Evolutionary conservation across 2,329 filamentous ascomycete genomes (phyloP).

Genomic region (Colletotrichum caudatum): DNA sequence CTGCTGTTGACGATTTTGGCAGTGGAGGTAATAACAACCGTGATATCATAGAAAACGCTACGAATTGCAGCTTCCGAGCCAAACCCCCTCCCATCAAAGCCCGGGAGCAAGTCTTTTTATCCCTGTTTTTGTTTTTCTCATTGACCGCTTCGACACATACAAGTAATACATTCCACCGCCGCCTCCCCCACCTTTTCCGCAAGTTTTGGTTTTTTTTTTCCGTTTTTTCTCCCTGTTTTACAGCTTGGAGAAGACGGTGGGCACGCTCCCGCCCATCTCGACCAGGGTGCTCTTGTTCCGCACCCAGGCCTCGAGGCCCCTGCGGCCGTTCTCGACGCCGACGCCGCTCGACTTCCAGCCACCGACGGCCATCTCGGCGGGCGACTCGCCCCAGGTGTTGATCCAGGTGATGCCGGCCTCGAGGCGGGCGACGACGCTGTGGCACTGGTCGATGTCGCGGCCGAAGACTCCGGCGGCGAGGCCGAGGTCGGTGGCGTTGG

Average conservation of each 20-base stretch:
- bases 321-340: conserved; percentile 86
- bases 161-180: background rate
- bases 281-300: conserved; percentile 90
- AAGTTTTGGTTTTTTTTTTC: no score
- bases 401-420: conserved; percentile 92
- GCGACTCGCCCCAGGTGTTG: conserved; percentile 93
- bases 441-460: conserved; percentile 78
- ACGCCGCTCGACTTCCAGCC: conserved; percentile 93
- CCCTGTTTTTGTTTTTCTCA: background rate
- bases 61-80: background rate
- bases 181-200: background rate
- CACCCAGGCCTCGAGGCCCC: conserved; percentile 84
- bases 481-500: conserved; percentile 82
- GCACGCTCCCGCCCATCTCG: conserved; percentile 79
- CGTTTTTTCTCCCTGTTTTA: conserved; percentile 51
- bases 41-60: conserved; percentile 34
- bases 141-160: background rate
- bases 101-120: background rate
- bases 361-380: conserved; percentile 91
- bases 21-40: background rate
- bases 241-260: conserved; percentile 80
- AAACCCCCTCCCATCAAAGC: background rate
- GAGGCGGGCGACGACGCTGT: conserved; percentile 76
- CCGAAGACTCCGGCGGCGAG: conserved; percentile 89
- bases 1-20: background rate